Base-by-base conservation (phyloP, 164 flowering plant genomes). In the Warburgia ugandensis region DNA sequence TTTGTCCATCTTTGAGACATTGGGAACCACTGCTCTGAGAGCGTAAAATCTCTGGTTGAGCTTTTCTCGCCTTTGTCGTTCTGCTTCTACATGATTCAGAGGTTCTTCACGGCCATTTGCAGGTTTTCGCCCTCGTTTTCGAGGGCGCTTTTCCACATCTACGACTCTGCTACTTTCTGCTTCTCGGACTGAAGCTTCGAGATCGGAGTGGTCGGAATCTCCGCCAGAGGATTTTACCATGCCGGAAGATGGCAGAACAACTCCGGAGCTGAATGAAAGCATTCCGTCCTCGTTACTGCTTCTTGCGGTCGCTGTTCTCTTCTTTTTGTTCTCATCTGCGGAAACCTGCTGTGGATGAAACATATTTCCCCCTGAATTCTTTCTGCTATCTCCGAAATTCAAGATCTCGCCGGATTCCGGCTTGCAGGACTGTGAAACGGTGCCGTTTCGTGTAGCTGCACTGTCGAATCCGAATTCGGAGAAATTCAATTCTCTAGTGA, bases 31-130 rank as follows among this genome's bases (percentile, higher is more conserved):
- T 1, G 96, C 92, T 27, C 98, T 68, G 3, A 91, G 71, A 0
- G 98, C 92, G 29, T 91, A 91, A 70, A 91, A 91, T 35, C 80
- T 68, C 75, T 91, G 98, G 57, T 91, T 91, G 13, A 91, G 84
- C 73, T 91, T 91, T 77, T 91, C 98, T 22, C 98, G 62, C 53
- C 98, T 67, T 59, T 87, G 96, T 49, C 98, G 58, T 75, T 91
- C 98, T 2, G 98, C 98, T 54, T 91, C 98, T 0, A 91, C 98
- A 41, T 87, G 96, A 56, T 91, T 91, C 68, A 91, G 44, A 0
- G 98, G 96, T 73, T 91, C 95, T 54, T 83, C 87, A 30, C 98
- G 67, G 1, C 98, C 98, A 56, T 91, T 91, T 0, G 96, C 98
- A 0, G 98, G 98, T 32, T 87, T 91, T 43, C 96, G 52, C 8